These are phyloP conservation scores for Monilinia aucupariae DNA, from an alignment of 2,329 filamentous ascomycete genomes.

Conservation along the genomic window DNA sequence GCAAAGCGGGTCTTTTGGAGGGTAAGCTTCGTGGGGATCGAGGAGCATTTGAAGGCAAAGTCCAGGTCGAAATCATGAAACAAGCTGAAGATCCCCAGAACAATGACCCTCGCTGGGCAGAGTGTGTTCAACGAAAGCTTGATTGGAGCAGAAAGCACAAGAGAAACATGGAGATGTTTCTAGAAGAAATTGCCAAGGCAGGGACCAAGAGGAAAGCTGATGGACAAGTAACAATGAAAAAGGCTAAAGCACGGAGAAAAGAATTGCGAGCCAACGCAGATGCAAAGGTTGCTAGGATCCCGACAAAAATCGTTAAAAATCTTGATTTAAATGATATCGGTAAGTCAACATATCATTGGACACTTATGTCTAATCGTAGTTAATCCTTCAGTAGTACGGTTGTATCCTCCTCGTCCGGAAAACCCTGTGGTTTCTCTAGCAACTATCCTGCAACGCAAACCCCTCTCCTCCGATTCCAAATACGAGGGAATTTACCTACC, in stretches of 20 bases:
- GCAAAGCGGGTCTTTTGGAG: constrained; percentile 54
- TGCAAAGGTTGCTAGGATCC: constrained; percentile 28
- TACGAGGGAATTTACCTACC: constrained; percentile 47
- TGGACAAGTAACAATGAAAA: constrained; percentile 17
- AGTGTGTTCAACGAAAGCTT: constrained; percentile 57
- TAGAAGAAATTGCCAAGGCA: constrained; percentile 36
- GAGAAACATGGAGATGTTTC: constrained; percentile 37
- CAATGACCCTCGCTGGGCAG: constrained; percentile 46
- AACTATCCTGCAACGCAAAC: constrained; percentile 2
- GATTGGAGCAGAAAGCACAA: constrained; percentile 50
- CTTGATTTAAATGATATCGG: constrained; percentile 37
- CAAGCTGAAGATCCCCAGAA: constrained; percentile 38
- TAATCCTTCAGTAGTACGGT: constrained; percentile 5
- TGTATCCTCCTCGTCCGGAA: neutral
- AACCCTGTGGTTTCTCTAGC: neutral
- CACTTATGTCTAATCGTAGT: neutral
- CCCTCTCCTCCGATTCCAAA: constrained; percentile 4
- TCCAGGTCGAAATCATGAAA: constrained; percentile 54
- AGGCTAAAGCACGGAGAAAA: constrained; percentile 30
- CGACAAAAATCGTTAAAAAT: constrained; percentile 13
- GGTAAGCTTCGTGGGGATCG: constrained; percentile 64
- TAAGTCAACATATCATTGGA: constrained; percentile 17
- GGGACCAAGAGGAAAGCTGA: constrained; percentile 30
- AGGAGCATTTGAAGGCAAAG: constrained; percentile 41
- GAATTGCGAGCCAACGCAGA: constrained; percentile 32